phyloP scores from a whole-genome alignment of 176 grass and related monocot species.

The Tuctoria greenei region DNA sequence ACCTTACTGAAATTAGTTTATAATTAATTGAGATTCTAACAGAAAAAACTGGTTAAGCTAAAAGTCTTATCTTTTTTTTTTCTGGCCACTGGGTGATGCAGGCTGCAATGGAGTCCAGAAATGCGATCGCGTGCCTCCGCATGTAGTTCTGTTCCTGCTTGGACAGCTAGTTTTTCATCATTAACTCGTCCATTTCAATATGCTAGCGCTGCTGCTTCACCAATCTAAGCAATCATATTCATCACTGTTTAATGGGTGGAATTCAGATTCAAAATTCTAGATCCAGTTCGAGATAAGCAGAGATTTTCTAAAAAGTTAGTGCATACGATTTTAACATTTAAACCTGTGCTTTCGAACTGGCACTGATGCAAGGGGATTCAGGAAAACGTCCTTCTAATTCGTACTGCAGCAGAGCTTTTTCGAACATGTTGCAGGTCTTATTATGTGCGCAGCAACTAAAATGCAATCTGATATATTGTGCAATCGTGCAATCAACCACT shows the following conservation, averaged over 20 bases:
- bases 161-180: neutral
- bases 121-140: no score
- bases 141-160: neutral
- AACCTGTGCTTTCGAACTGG: conserved; percentile 1
- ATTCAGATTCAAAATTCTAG: no score
- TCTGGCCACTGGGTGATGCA: neutral
- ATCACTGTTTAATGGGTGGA: no score
- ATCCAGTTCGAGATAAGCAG: no score
- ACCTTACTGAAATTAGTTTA: no score
- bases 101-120: conserved; percentile 9
- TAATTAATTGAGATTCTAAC: no score
- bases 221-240: neutral
- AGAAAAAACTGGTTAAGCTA: no score
- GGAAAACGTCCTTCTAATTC: neutral
- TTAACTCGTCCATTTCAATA: neutral
- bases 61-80: neutral
- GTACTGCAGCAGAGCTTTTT: neutral
- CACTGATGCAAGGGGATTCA: conserved; percentile 14
- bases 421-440: conserved; percentile 4
- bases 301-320: no score
- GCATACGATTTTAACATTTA: neutral
- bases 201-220: neutral
- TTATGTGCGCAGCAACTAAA: no score
- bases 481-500: no score
- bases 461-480: no score